Evolutionary conservation across 2,329 filamentous ascomycete genomes (phyloP).

Genomic region (Diplodia intermedia): DNA sequence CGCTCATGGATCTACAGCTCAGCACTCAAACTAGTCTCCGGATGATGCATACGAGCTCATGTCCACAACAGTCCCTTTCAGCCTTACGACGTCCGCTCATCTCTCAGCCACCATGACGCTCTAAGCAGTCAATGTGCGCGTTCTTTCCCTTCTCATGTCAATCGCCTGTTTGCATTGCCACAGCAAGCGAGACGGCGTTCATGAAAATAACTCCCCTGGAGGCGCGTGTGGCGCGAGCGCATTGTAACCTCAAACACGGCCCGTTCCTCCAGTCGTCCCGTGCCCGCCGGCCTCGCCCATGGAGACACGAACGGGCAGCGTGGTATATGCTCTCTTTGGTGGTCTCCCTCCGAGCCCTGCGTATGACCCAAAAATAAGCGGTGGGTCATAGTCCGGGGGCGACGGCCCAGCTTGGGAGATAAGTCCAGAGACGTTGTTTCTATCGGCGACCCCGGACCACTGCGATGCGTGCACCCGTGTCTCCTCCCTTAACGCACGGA

Average conservation of each 20-base stretch:
- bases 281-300: background rate
- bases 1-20: background rate
- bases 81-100: background rate
- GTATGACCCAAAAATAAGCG: background rate
- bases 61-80: background rate
- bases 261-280: slow-evolving; percentile 16
- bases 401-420: background rate
- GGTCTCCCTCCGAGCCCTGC: background rate
- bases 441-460: background rate
- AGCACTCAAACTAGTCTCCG: background rate
- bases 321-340: background rate
- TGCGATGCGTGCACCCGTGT: background rate
- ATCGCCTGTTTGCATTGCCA: slow-evolving; percentile 12
- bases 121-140: background rate
- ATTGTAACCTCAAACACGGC: slow-evolving; percentile 13
- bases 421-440: background rate
- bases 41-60: slow-evolving; percentile 11
- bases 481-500: background rate
- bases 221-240: slow-evolving; percentile 6
- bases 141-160: background rate
- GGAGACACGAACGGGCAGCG: background rate
- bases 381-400: background rate
- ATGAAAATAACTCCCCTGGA: background rate
- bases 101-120: background rate
- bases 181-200: slow-evolving; percentile 16